phyloP scores from a whole-genome alignment of 129 eudicot genomes.

The Escallonia herrerae region DNA sequence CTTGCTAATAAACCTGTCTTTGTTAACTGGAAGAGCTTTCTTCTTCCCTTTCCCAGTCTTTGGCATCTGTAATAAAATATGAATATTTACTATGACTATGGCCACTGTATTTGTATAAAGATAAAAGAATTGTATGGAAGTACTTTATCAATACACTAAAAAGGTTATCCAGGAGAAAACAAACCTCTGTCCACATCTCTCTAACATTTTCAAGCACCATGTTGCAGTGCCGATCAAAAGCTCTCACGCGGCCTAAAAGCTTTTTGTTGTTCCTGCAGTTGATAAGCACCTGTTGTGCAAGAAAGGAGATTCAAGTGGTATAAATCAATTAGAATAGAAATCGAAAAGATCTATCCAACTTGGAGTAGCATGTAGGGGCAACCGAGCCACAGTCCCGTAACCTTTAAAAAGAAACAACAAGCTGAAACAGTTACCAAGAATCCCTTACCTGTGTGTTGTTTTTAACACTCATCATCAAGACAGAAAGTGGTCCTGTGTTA shows the following conservation, averaged over 20 bases:
- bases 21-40: conserved; percentile 88
- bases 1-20: conserved; percentile 90
- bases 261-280: conserved; percentile 88
- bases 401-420: too few relatives aligned
- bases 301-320: conserved; percentile 7
- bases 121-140: not conserved
- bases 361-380: too few relatives aligned
- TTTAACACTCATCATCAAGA: conserved; percentile 91
- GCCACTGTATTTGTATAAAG: not conserved
- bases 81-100: not conserved
- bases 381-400: not conserved
- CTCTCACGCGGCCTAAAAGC: conserved; percentile 92
- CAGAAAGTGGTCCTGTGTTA: conserved; percentile 90
- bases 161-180: conserved; percentile 9
- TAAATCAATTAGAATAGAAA: too few relatives aligned
- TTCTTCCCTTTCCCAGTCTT: conserved; percentile 97
- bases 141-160: not conserved
- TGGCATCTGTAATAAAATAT: conserved; percentile 47
- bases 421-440: not conserved
- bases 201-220: conserved; percentile 98
- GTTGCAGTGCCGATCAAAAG: conserved; percentile 94
- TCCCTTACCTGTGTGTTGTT: conserved; percentile 78
- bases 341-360: too few relatives aligned
- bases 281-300: conserved; percentile 52
- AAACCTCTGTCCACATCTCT: conserved; percentile 98